Percentiles rank a stretch among this genome's conserved stretches.
Conservation (phyloP, 176 grass and related monocot genomes). For the Aegilops speltoides region DNA sequence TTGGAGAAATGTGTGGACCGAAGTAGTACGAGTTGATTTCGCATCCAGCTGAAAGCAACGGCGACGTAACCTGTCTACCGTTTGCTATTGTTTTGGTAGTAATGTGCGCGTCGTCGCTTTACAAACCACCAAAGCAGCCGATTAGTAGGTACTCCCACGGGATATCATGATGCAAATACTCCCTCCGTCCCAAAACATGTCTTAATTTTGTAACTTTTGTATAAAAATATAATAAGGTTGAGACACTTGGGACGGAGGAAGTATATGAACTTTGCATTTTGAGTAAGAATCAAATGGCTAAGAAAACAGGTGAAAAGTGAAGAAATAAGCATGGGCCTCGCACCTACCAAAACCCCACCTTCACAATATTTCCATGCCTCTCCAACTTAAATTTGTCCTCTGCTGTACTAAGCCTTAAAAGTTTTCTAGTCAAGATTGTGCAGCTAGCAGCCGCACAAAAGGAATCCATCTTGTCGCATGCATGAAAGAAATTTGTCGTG, state of each 20-base stretch:
- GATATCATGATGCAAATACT: too few species aligned
- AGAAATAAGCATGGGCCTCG: neutral
- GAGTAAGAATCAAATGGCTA: too few species aligned
- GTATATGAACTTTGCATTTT: too few species aligned
- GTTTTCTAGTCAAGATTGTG: neutral
- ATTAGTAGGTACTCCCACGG: too few species aligned
- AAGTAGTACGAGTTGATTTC: neutral
- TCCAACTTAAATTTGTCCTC: too few species aligned
- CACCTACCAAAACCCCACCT: neutral
- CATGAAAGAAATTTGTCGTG: neutral
- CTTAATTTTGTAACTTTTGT: too few species aligned
- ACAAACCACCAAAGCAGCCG: too few species aligned
- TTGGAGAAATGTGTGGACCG: neutral
- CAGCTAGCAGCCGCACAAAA: neutral
- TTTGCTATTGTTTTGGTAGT: neutral
- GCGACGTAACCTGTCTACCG: neutral
- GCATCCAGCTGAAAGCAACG: neutral
- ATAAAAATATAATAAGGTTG: too few species aligned
- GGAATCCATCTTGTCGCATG: neutral
- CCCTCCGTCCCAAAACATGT: too few species aligned
- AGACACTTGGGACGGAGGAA: too few species aligned
- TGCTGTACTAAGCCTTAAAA: too few species aligned
- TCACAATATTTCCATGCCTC: neutral
- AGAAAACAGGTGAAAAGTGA: neutral
- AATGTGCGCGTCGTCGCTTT: too few species aligned